Evolutionary conservation across 1,284 basidiomycete species (phyloP), one percentile per base, ranked within the genome.

Genomic region (Ganoderma sinense): DNA sequence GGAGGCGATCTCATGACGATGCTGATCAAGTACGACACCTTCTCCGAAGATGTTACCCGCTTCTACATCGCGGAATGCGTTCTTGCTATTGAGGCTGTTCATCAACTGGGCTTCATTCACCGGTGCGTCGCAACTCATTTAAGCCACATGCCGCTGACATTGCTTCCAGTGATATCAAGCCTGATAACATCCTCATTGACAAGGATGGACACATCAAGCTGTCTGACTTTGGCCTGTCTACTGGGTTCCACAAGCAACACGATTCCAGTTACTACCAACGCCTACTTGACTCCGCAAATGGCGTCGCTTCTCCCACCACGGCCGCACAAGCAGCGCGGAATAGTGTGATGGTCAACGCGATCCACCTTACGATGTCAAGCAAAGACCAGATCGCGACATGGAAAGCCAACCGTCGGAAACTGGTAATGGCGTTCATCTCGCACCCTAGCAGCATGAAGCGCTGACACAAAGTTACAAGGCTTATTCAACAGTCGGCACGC

Each of bases 31-130:
- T 99, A 99, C 82, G 97, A 99, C 81, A 96, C 97, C 1, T 99
- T 99, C 83, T 96, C 95, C 11, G 97, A 99, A 81, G 97, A 99
- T 79, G 97, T 99, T 48, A 98, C 97, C 41, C 92, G 98, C 68
- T 99, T 99, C 84, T 99, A 99, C 83, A 98, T 99, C 91, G 97
- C 97, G 55, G 97, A 99, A 83, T 98, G 97, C 80, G 96, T 99
- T 67, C 87, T 99, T 41, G 97, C 97, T 26, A 97, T 99, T 71
- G 97, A 99, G 81, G 97, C 97, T 1, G 97, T 99, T 2, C 97
- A 99, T 83, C 96, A 96, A 77, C 90, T 99, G 29, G 97, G 97
- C n/a, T 99, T 99, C 81, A 99, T 99, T 77, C 97, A 99, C 82
- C 94, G 95, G 95, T 95, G 72, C 65, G 89, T 80, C 13, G n/a